phyloP scores from a whole-genome alignment of 176 grass and related monocot genomes.

The Pharus latifolius region DNA sequence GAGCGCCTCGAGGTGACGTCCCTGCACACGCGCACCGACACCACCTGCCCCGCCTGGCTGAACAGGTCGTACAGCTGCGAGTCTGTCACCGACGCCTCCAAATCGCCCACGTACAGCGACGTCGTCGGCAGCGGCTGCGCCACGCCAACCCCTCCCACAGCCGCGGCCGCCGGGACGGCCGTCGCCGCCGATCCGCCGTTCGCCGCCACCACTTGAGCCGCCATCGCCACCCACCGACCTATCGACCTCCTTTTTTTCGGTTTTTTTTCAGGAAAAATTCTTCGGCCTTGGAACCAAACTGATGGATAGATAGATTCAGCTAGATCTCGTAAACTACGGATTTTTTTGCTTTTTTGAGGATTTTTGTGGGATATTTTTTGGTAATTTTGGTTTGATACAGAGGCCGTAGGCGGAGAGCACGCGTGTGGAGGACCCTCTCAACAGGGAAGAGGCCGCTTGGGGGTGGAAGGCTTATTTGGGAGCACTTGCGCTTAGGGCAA shows the following conservation, averaged over 20 bases:
- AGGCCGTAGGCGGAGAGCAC: too few relatives aligned
- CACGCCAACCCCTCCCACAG: not conserved
- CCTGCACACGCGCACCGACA: slow-evolving; percentile 51
- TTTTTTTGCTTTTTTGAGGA: slow-evolving; percentile 2
- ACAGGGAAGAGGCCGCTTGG: too few relatives aligned
- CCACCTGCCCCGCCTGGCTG: slow-evolving; percentile 31
- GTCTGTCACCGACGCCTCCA: slow-evolving; percentile 42
- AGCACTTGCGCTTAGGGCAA: too few relatives aligned
- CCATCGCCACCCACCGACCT: slow-evolving; percentile 9
- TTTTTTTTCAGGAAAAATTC: not conserved
- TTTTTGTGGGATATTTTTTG: not conserved
- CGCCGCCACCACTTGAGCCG: slow-evolving; percentile 10
- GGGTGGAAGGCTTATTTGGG: too few relatives aligned
- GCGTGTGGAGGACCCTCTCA: too few relatives aligned
- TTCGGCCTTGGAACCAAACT: not conserved
- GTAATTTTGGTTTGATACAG: not conserved
- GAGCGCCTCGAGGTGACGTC: slow-evolving; percentile 34
- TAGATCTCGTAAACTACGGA: not conserved
- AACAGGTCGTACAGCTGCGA: slow-evolving; percentile 39
- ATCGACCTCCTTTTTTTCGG: not conserved
- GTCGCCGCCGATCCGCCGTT: not conserved
- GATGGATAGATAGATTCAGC: not conserved
- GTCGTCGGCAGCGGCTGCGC: slow-evolving; percentile 12
- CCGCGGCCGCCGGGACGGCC: not conserved
- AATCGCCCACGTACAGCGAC: slow-evolving; percentile 55